Percentiles rank a stretch among this genome's conserved stretches.
Evolutionary conservation across 2,329 filamentous ascomycete species (phyloP).

Genomic region (Stemphylium beticola): DNA sequence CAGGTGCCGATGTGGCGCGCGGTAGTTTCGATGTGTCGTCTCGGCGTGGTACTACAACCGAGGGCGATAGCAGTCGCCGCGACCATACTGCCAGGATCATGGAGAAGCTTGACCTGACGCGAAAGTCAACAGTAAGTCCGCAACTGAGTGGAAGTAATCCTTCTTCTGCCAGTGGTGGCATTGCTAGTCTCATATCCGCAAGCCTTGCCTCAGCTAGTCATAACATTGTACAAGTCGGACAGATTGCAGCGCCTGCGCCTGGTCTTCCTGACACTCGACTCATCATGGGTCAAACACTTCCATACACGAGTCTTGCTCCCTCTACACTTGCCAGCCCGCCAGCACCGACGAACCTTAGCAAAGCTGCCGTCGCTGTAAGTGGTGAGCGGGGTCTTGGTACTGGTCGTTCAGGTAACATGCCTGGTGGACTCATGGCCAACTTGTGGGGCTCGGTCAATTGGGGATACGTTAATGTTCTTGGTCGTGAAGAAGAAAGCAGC

Average conservation of each 20-base stretch:
- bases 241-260: slow-evolving; percentile 47
- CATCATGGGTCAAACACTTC: slow-evolving; percentile 54
- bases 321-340: slow-evolving; percentile 83
- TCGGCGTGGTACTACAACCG: slow-evolving; percentile 60
- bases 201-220: slow-evolving; percentile 77
- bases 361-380: slow-evolving; percentile 79
- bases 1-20: slow-evolving; percentile 65
- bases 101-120: slow-evolving; percentile 87
- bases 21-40: slow-evolving; percentile 73
- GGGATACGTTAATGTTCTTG: slow-evolving; percentile 70
- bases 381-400: slow-evolving; percentile 74
- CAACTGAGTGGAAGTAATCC: slow-evolving; percentile 50
- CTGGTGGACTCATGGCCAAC: slow-evolving; percentile 87
- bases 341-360: slow-evolving; percentile 83
- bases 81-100: slow-evolving; percentile 90
- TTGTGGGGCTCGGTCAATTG: slow-evolving; percentile 91
- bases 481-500: slow-evolving; percentile 57
- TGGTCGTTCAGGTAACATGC: slow-evolving; percentile 70
- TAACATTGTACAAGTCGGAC: slow-evolving; percentile 72
- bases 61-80: slow-evolving; percentile 74
- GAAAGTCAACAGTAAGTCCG: slow-evolving; percentile 71
- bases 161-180: slow-evolving; percentile 65
- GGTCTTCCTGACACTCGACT: slow-evolving; percentile 46
- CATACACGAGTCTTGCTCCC: slow-evolving; percentile 74
- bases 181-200: slow-evolving; percentile 84